Evolutionary conservation across 169 alveolate species (phyloP).

Genomic region (Cryptosporidium sp.): DNA sequence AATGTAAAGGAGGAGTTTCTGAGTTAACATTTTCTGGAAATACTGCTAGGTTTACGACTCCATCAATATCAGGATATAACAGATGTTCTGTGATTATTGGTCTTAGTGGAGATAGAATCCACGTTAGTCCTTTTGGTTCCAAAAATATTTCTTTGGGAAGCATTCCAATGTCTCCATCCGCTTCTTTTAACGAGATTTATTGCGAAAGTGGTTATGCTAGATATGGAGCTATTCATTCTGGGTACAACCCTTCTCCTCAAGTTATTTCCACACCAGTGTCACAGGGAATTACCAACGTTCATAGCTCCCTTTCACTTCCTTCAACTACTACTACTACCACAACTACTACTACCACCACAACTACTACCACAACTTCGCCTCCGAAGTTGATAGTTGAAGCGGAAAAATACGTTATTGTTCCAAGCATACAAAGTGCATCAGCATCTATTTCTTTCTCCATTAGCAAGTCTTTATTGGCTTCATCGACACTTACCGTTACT

Average conservation of each 20-base stretch:
- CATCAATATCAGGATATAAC: slow-evolving; percentile 30
- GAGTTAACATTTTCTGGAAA: slow-evolving; percentile 5
- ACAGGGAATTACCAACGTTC: slow-evolving; percentile 47
- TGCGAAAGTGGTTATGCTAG: not conserved
- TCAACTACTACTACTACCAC: slow-evolving; percentile 62
- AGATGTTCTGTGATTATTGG: slow-evolving; percentile 44
- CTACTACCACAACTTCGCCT: slow-evolving; percentile 55
- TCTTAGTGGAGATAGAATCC: slow-evolving; percentile 17
- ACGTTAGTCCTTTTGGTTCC: slow-evolving; percentile 53
- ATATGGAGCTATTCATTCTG: slow-evolving; percentile 14
- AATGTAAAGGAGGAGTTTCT: slow-evolving; percentile 37
- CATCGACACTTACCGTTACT: not conserved
- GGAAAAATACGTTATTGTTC: slow-evolving; percentile 45
- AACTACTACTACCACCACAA: slow-evolving; percentile 58
- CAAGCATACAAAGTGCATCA: slow-evolving; percentile 60
- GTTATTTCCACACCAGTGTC: slow-evolving; percentile 40
- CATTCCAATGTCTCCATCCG: slow-evolving; percentile 1
- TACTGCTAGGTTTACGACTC: slow-evolving; percentile 14
- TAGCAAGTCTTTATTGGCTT: not conserved
- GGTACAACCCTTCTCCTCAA: slow-evolving; percentile 48
- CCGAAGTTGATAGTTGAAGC: slow-evolving; percentile 27
- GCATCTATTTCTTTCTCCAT: slow-evolving; percentile 54
- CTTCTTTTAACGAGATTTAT: slow-evolving; percentile 24
- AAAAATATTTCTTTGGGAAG: slow-evolving; percentile 46
- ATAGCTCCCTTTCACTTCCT: slow-evolving; percentile 48